Percentiles rank a stretch among this genome's conserved stretches.
phyloP scores from a whole-genome alignment of 73 alveolate species.

The Paramecium biaurelia region DNA sequence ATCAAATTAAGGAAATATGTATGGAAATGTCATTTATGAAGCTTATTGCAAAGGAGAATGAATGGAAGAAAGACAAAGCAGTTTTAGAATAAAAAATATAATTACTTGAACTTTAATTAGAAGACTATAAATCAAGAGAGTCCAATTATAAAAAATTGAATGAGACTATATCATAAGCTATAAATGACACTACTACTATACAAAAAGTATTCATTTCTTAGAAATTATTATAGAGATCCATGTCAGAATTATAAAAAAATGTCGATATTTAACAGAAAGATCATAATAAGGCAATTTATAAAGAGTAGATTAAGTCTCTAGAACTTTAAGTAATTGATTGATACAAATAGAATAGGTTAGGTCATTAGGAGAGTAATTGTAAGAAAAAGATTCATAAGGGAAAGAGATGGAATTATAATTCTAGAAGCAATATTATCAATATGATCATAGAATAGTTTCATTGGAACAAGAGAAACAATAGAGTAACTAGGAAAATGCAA shows the following conservation, averaged over 20 bases:
- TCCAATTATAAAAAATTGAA: not conserved
- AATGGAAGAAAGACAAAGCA: conserved; percentile 39
- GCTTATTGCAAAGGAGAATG: not conserved
- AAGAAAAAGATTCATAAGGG: not conserved
- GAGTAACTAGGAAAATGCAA: not conserved
- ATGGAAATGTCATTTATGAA: not conserved
- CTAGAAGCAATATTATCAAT: conserved; percentile 30
- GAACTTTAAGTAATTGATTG: not conserved
- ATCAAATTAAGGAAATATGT: not conserved
- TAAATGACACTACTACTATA: not conserved
- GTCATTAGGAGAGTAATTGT: not conserved
- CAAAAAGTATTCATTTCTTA: not conserved
- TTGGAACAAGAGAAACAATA: not conserved
- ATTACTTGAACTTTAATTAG: conserved; percentile 33
- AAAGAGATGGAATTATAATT: conserved; percentile 1
- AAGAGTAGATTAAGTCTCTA: not conserved
- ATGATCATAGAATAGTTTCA: conserved; percentile 17
- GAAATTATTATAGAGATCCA: not conserved
- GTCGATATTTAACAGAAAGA: conserved; percentile 30
- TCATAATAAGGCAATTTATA: not conserved
- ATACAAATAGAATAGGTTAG: not conserved
- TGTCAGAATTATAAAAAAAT: conserved; percentile 4
- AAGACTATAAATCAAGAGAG: conserved; percentile 31
- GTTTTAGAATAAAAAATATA: conserved; percentile 22
- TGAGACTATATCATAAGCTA: conserved; percentile 6